Evolutionary conservation across 2,329 filamentous ascomycete genomes (phyloP).

Genomic region (Sphaerulina vaccinii): DNA sequence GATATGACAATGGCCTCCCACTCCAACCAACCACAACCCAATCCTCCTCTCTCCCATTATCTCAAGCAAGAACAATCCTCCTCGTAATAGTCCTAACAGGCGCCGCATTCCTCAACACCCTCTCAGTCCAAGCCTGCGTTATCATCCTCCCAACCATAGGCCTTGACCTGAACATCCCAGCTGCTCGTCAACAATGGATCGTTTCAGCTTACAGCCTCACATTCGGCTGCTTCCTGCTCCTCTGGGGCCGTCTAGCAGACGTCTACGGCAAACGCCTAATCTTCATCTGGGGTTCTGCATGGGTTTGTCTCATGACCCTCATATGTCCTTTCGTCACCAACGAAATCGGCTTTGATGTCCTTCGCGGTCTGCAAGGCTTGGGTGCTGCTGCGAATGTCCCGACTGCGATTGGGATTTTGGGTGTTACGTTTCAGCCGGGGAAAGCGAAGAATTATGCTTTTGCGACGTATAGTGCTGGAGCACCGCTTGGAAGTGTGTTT

Average conservation of each 20-base stretch:
- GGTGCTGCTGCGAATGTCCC: slow-evolving; percentile 69
- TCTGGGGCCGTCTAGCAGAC: slow-evolving; percentile 68
- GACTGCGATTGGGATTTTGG: slow-evolving; percentile 68
- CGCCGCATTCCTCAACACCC: slow-evolving; percentile 36
- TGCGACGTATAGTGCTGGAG: slow-evolving; percentile 61
- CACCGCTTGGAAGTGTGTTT: slow-evolving; percentile 63
- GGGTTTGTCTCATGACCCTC: slow-evolving; percentile 60
- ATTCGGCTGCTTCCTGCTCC: slow-evolving; percentile 66
- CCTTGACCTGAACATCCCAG: slow-evolving; percentile 34
- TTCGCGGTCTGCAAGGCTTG: slow-evolving; percentile 66
- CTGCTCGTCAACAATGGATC: slow-evolving; percentile 53
- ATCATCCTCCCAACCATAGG: slow-evolving; percentile 39
- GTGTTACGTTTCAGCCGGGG: slow-evolving; percentile 65
- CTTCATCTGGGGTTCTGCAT: slow-evolving; percentile 63
- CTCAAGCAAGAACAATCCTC: slow-evolving; percentile 32
- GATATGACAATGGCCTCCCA: too few relatives aligned
- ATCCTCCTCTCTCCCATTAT: slow-evolving; percentile 24
- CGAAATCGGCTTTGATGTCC: slow-evolving; percentile 67
- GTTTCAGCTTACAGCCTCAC: slow-evolving; percentile 64
- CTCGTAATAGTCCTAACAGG: slow-evolving; percentile 34
- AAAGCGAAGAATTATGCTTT: slow-evolving; percentile 72
- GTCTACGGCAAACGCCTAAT: slow-evolving; percentile 65
- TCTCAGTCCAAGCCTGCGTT: slow-evolving; percentile 37
- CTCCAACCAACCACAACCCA: slow-evolving; percentile 18
- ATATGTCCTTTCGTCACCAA: slow-evolving; percentile 63